phyloP scores from a whole-genome alignment of 805 yeast genomes.

The Candida pini region DNA sequence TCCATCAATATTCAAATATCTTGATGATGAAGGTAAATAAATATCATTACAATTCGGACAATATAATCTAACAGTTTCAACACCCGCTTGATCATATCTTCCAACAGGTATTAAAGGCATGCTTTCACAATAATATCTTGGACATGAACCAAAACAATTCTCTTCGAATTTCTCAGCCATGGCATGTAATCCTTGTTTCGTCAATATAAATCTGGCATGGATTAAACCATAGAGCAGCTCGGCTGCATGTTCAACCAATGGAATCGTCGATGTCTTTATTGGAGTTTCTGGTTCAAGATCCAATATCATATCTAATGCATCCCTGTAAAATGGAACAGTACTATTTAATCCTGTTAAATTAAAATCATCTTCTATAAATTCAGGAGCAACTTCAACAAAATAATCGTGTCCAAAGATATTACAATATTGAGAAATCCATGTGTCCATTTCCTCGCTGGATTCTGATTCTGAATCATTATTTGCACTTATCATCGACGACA shows the following conservation, averaged over 20 bases:
- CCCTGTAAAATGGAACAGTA: constrained; percentile 85
- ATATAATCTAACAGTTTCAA: constrained; percentile 84
- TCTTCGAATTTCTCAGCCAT: constrained; percentile 93
- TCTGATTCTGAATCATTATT: constrained; percentile 23
- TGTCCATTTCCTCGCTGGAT: constrained; percentile 49
- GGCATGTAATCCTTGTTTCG: constrained; percentile 82
- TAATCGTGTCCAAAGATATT: constrained; percentile 79
- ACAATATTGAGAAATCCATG: constrained; percentile 83
- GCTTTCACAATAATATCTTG: constrained; percentile 83
- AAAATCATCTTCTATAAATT: constrained; percentile 94
- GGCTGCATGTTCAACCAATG: constrained; percentile 82
- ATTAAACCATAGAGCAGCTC: constrained; percentile 90
- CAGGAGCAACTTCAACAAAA: constrained; percentile 87
- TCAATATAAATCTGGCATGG: constrained; percentile 85
- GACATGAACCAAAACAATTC: constrained; percentile 87
- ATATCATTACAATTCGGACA: constrained; percentile 95
- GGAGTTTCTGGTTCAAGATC: constrained; percentile 70
- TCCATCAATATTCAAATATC: constrained; percentile 87
- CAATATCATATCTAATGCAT: constrained; percentile 83
- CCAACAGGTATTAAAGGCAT: constrained; percentile 92
- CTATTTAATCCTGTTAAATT: constrained; percentile 84
- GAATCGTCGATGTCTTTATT: constrained; percentile 59
- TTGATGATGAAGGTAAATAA: constrained; percentile 80
- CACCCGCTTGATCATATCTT: constrained; percentile 82
- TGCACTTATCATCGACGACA: constrained; percentile 16